Conservation (phyloP, 306 rosid genomes). For the Acmispon strigosus region DNA sequence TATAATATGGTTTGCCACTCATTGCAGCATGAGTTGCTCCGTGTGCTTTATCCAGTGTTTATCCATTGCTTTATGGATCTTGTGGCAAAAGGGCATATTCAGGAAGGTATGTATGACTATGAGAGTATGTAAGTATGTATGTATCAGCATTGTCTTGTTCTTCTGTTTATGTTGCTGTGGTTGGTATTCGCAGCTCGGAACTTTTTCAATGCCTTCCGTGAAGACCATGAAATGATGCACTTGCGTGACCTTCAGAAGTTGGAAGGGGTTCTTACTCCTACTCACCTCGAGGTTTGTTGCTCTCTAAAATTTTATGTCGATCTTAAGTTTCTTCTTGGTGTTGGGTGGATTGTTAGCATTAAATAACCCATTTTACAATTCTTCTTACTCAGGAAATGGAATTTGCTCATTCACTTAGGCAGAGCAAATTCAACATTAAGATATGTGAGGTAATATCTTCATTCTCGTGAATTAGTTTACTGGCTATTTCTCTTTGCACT, state of each 20-base stretch:
- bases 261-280: slow-evolving; percentile 95
- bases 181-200: slow-evolving; percentile 56
- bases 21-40: slow-evolving; percentile 90
- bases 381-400: slow-evolving; percentile 78
- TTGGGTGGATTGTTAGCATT: slow-evolving; percentile 1
- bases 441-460: slow-evolving; percentile 70
- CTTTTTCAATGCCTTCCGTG: slow-evolving; percentile 72
- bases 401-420: slow-evolving; percentile 86
- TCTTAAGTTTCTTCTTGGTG: not conserved
- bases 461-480: slow-evolving; percentile 8
- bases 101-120: slow-evolving; percentile 50
- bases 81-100: slow-evolving; percentile 90
- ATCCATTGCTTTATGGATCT: slow-evolving; percentile 96
- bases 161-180: slow-evolving; percentile 11
- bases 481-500: not conserved
- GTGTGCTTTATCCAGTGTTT: slow-evolving; percentile 93
- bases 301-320: not conserved
- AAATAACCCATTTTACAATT: not conserved
- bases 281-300: slow-evolving; percentile 65
- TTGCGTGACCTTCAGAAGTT: slow-evolving; percentile 76
- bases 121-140: not conserved
- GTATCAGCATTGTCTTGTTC: not conserved
- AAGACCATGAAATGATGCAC: slow-evolving; percentile 94
- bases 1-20: not conserved
- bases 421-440: slow-evolving; percentile 88